phyloP scores from a whole-genome alignment of 768 basidiomycete species.

The Porpolomopsis calyptriformis region DNA sequence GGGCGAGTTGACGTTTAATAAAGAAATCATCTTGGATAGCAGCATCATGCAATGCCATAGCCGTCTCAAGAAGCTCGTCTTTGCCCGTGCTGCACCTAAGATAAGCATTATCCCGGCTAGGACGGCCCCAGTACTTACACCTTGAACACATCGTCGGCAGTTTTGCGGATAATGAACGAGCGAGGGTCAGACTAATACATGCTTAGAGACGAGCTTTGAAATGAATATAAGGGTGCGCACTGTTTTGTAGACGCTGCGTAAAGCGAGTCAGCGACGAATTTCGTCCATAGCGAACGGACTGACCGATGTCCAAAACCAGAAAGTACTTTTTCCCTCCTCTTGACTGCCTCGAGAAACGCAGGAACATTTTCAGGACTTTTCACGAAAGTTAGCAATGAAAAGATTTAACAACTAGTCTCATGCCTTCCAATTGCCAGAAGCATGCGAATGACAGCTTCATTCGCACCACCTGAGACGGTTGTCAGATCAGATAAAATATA shows the following conservation, averaged over 20 bases:
- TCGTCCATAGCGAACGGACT: constrained; percentile 11
- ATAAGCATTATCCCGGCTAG: neutral
- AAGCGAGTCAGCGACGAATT: neutral
- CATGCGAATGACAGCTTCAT: constrained; percentile 94
- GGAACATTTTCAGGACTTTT: constrained; percentile 76
- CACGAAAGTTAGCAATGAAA: neutral
- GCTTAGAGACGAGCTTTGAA: constrained; percentile 5
- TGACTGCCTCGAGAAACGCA: constrained; percentile 77
- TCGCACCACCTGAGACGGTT: constrained; percentile 58
- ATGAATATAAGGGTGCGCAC: constrained; percentile 23
- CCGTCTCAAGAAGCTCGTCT: constrained; percentile 78
- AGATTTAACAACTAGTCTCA: constrained; percentile 14
- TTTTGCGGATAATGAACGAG: constrained; percentile 83
- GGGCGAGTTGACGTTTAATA: constrained; percentile 65
- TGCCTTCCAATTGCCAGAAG: constrained; percentile 77
- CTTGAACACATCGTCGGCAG: constrained; percentile 85
- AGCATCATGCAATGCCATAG: constrained; percentile 78
- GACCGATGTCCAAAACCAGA: constrained; percentile 86
- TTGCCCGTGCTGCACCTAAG: constrained; percentile 56
- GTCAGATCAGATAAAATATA: constrained; percentile 1
- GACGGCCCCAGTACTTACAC: constrained; percentile 38
- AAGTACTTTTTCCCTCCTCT: constrained; percentile 77
- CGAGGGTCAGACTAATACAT: constrained; percentile 69
- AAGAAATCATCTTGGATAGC: constrained; percentile 92
- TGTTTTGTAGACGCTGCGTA: constrained; percentile 58